phyloP scores from a whole-genome alignment of 2,329 filamentous ascomycete genomes.

The Emydomyces testavorans region DNA sequence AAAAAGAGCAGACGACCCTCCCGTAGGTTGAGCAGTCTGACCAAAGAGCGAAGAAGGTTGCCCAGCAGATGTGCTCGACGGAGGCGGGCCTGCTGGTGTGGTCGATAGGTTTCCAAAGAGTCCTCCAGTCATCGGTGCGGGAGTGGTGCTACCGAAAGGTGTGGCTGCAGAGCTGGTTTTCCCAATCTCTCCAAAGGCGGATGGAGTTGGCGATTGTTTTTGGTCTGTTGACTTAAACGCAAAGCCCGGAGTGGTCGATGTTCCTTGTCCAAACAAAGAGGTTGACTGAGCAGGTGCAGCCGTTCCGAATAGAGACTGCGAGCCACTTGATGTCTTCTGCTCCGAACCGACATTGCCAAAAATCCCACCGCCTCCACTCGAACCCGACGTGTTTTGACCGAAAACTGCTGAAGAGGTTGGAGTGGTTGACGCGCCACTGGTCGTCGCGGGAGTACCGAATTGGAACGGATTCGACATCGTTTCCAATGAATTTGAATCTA shows the following conservation, averaged over 20 bases:
- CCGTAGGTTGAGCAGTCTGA: constrained; percentile 1
- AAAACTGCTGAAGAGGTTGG: constrained; percentile 11
- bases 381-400: constrained; percentile 9
- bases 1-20: background rate
- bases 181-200: constrained; percentile 24
- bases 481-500: background rate
- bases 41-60: constrained; percentile 19
- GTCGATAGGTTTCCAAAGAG: constrained; percentile 37
- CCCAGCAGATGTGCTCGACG: constrained; percentile 24
- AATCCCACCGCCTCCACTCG: constrained; percentile 9
- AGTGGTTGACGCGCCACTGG: constrained; percentile 21
- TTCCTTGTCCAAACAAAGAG: constrained; percentile 11
- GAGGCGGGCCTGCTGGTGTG: constrained; percentile 41
- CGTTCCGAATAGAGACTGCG: constrained; percentile 12
- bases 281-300: constrained; percentile 7
- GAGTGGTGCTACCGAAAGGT: constrained; percentile 30
- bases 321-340: constrained; percentile 5
- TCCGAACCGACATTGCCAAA: constrained; percentile 17
- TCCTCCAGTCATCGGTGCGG: constrained; percentile 27
- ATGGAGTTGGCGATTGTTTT: constrained; percentile 18
- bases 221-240: background rate
- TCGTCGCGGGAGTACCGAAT: constrained; percentile 2
- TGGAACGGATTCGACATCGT: background rate
- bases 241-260: constrained; percentile 1
- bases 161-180: constrained; percentile 18